Evolutionary conservation across 2,329 filamentous ascomycete species (phyloP), one percentile per base, ranked within the genome.

Genomic region (Decorospora gaudefroyi): DNA sequence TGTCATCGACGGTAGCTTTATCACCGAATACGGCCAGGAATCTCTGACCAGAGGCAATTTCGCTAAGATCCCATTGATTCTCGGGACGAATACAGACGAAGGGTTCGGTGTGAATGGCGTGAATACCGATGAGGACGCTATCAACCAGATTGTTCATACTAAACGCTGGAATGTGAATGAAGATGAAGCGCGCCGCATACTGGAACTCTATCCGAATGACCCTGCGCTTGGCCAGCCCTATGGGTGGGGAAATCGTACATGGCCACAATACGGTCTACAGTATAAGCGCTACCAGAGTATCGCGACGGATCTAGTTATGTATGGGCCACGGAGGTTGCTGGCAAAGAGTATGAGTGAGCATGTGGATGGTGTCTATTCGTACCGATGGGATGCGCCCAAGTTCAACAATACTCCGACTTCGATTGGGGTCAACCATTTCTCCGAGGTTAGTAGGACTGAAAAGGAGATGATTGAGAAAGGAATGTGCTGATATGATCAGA

Each of bases 51-150:
- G 74, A 3, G 82, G 82, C 35, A 75, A 75, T 6, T 86, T 87
- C 51, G 78, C 84, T 39, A 77, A 80, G 32, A 79, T 87, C 0
- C 82, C 83, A 0, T 74, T 86, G 19, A 72, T 88, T 1, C 70
- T 79, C 16, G 84, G 85, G 2, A 78, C 76, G 12, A 87, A 86
- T 59, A 78, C 78, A 0, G 84, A 87, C 53, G 85, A 88, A 61
- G 85, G 82, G 0, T 79, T 79, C 2, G 71, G 73, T 1, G 84
- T 84, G 46, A 77, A 46, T 11, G 72, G 73, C 1, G 74, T 76
- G 2, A 68, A 61, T 9, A 78, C 73, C 3, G 75, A 72, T 13
- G 73, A 62, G 28, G 53, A 62, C 36, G 64, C 64, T 7, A 40
- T 63, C 6, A 49, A 61, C 12, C 55, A 64, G 19, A 43, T 67